Conservation (phyloP, 306 rosid genomes). For the Pterocarpus macrocarpus region DNA sequence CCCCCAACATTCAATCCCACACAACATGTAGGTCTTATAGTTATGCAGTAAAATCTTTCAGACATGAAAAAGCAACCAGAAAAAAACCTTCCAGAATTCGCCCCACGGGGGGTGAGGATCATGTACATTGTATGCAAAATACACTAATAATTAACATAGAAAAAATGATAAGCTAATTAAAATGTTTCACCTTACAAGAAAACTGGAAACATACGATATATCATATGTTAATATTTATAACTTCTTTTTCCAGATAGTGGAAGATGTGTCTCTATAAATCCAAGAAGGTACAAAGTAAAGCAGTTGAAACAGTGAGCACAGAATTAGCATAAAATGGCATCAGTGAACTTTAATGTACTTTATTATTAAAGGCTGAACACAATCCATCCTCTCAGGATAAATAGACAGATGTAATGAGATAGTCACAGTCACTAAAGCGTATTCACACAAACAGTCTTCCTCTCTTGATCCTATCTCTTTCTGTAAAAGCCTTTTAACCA, state of each 20-base stretch:
- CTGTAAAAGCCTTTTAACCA: slow-evolving; percentile 14
- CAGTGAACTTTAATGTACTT: slow-evolving; percentile 13
- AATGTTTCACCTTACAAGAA: slow-evolving; percentile 33
- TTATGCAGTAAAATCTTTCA: not conserved
- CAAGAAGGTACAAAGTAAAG: slow-evolving; percentile 20
- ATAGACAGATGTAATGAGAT: slow-evolving; percentile 23
- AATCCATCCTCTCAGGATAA: slow-evolving; percentile 3
- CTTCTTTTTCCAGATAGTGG: slow-evolving; percentile 20
- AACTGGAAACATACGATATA: not conserved
- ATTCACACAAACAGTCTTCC: slow-evolving; percentile 20
- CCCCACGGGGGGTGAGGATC: not conserved
- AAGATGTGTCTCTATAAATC: slow-evolving; percentile 19
- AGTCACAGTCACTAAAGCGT: not conserved
- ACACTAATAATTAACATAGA: slow-evolving; percentile 13
- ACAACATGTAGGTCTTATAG: not conserved
- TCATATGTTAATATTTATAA: slow-evolving; percentile 1
- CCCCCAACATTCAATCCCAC: not conserved
- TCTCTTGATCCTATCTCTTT: slow-evolving; percentile 30
- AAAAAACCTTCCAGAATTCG: not conserved
- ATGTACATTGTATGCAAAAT: slow-evolving; percentile 20
- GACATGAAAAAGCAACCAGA: not conserved
- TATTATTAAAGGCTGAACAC: slow-evolving; percentile 22
- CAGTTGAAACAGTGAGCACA: slow-evolving; percentile 9
- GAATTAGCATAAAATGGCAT: slow-evolving; percentile 24
- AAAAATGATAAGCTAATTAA: slow-evolving; percentile 12